These are phyloP conservation scores for Eutypa lata DNA, from an alignment of 2,329 filamentous ascomycete genomes.

Conservation along the genomic window DNA sequence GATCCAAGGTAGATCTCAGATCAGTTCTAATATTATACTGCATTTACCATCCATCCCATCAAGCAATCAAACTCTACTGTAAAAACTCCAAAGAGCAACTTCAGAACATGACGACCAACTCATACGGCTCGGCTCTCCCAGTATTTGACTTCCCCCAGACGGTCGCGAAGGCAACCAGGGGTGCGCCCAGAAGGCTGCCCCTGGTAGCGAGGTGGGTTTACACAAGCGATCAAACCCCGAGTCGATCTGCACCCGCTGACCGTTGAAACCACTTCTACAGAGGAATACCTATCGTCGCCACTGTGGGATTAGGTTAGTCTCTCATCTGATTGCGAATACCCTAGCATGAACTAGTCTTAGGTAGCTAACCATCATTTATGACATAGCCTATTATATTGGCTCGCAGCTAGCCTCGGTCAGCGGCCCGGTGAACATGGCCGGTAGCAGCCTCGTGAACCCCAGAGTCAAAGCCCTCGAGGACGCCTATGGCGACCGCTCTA, in stretches of 20 bases:
- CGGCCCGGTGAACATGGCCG: background rate
- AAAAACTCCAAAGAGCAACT: constrained; percentile 4
- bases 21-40: too few relatives aligned
- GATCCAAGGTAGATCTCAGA: too few relatives aligned
- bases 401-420: background rate
- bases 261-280: background rate
- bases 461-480: background rate
- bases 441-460: background rate
- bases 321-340: too few relatives aligned
- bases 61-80: too few relatives aligned
- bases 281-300: constrained; percentile 1
- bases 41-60: too few relatives aligned
- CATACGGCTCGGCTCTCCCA: constrained; percentile 7
- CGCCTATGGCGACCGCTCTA: constrained; percentile 6
- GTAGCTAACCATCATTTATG: too few relatives aligned
- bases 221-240: too few relatives aligned
- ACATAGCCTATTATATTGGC: constrained; percentile 2
- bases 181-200: background rate
- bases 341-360: too few relatives aligned
- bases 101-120: constrained; percentile 10
- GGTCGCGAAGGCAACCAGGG: constrained; percentile 1
- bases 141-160: constrained; percentile 4
- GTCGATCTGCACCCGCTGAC: too few relatives aligned
- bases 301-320: too few relatives aligned
- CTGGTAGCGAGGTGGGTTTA: constrained; percentile 1